Conservation (phyloP, 225 moss, liverwort and hornwort species). For the Climacium dendroides region DNA sequence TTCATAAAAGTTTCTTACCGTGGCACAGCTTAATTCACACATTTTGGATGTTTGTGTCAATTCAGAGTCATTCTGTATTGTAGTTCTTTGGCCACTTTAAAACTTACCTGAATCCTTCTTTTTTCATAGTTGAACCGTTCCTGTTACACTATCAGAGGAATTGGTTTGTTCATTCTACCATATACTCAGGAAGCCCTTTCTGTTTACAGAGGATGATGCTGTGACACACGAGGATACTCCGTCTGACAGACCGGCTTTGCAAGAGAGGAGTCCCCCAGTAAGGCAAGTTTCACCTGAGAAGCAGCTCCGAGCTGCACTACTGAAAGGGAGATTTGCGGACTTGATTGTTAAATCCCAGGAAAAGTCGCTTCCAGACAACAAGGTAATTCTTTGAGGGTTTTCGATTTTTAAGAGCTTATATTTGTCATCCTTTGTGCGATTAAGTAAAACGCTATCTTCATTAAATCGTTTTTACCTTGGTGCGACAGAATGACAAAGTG, state of each 20-base stretch:
- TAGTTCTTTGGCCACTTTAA: neutral
- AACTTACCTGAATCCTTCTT: too few species aligned
- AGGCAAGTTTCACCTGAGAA: constrained; percentile 93
- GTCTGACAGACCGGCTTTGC: neutral
- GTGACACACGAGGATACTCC: neutral
- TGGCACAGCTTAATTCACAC: neutral
- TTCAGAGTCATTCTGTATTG: neutral
- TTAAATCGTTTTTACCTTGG: neutral
- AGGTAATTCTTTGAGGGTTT: constrained; percentile 18
- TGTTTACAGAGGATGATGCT: constrained; percentile 25
- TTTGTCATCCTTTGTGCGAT: neutral
- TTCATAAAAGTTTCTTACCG: neutral
- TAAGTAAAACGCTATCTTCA: neutral
- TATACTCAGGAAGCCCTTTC: neutral
- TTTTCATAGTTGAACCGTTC: neutral
- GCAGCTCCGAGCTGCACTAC: constrained; percentile 67
- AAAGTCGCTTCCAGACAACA: constrained; percentile 76
- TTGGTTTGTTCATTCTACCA: neutral
- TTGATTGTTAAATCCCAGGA: constrained; percentile 85
- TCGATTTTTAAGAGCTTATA: neutral
- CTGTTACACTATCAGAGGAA: neutral
- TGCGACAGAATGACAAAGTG: constrained; percentile 64
- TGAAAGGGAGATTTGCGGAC: constrained; percentile 96
- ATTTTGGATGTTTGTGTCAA: neutral
- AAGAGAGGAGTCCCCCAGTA: constrained; percentile 35